Evolutionary conservation across 176 grass and related monocot species (phyloP).

Genomic region (Carex kokanica): DNA sequence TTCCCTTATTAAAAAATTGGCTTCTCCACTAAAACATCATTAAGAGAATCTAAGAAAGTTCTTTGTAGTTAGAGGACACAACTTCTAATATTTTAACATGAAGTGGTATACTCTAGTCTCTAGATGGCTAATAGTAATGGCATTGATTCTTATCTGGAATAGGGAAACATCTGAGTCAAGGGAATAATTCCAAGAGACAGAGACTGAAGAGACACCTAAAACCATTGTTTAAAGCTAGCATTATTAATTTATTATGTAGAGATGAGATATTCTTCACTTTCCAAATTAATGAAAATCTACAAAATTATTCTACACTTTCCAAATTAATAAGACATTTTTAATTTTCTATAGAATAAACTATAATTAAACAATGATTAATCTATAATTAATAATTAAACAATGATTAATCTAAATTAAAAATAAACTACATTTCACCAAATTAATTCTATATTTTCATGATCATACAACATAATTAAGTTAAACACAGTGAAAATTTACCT

Average conservation of each 20-base stretch:
- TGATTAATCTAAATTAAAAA: no score
- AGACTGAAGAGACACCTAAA: constrained; percentile 18
- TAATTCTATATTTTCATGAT: no score
- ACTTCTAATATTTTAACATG: not conserved
- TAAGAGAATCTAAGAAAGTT: constrained; percentile 14
- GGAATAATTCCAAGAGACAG: constrained; percentile 19
- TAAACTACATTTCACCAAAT: no score
- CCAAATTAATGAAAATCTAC: no score
- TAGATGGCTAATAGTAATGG: not conserved
- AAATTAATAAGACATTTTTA: no score
- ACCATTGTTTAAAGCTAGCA: constrained; percentile 1
- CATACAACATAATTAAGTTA: no score
- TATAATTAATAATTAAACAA: no score
- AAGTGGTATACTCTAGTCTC: not conserved
- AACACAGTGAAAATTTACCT: no score
- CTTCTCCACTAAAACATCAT: not conserved
- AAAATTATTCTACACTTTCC: no score
- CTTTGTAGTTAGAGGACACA: not conserved
- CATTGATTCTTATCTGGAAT: constrained; percentile 19
- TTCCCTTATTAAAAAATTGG: not conserved
- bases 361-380: no score
- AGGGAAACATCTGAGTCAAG: constrained; percentile 17
- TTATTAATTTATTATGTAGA: no score
- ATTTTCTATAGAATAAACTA: no score
- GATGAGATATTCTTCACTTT: not conserved